A percentile compares a stretch with the other conserved stretches of the same genome.
Conservation (phyloP, 2,329 filamentous ascomycete species). For the Cylindrodendrum hubeiense region DNA sequence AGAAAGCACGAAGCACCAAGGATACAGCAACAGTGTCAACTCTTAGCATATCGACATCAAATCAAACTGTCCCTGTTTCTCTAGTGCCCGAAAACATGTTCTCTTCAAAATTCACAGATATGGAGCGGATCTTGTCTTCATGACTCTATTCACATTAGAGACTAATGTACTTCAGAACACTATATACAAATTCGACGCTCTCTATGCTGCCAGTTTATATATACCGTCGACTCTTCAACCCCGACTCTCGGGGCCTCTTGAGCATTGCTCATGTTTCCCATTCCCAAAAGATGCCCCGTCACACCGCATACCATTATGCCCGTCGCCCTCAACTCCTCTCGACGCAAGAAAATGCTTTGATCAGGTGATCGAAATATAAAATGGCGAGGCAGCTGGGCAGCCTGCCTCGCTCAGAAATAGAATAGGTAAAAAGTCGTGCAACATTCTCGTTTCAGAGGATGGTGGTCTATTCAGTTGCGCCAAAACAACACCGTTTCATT, state of each 20-base stretch:
- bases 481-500: constrained; percentile 35
- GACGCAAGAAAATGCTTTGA: constrained; percentile 4
- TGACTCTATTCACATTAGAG: constrained; percentile 33
- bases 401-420: constrained; percentile 24
- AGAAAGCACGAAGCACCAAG: too few species aligned
- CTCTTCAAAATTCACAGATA: background rate
- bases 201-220: constrained; percentile 35
- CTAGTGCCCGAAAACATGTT: too few species aligned
- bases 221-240: constrained; percentile 27
- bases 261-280: constrained; percentile 40
- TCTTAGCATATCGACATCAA: too few species aligned
- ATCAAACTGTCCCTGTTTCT: too few species aligned
- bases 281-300: constrained; percentile 32
- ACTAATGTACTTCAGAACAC: constrained; percentile 30
- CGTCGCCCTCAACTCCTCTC: constrained; percentile 38
- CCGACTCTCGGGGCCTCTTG: constrained; percentile 22
- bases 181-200: constrained; percentile 36
- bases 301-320: constrained; percentile 24
- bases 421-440: constrained; percentile 37
- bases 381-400: constrained; percentile 23
- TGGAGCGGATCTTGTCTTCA: background rate
- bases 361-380: constrained; percentile 20
- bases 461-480: constrained; percentile 40
- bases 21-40: too few species aligned
- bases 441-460: constrained; percentile 37